Evolutionary conservation across 768 basidiomycete species (phyloP).

Genomic region (Tulasnella sp.): DNA sequence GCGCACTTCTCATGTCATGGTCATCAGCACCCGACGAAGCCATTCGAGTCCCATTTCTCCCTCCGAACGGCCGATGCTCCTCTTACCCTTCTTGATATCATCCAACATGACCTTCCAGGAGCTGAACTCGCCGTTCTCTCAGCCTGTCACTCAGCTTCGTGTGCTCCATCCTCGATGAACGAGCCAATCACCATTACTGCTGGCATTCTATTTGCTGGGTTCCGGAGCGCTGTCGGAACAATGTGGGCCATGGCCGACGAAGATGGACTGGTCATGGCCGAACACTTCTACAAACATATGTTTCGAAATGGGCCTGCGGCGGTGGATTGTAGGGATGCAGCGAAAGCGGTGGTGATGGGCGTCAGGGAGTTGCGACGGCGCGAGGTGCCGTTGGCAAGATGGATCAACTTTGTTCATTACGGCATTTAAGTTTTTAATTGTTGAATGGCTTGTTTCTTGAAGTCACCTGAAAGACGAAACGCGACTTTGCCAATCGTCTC

Average conservation of each 20-base stretch:
- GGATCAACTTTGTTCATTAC: constrained; percentile 1
- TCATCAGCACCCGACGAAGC: neutral
- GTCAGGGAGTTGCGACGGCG: neutral
- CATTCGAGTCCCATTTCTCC: constrained; percentile 1
- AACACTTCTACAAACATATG: constrained; percentile 6
- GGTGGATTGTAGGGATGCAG: neutral
- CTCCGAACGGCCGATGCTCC: neutral
- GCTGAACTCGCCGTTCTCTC: neutral
- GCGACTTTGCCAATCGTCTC: too few relatives aligned
- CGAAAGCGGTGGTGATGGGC: constrained; percentile 6
- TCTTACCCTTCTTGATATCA: neutral
- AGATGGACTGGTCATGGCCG: neutral
- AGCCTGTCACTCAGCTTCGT: neutral
- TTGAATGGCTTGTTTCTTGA: neutral
- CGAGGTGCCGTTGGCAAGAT: neutral
- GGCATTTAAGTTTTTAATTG: neutral
- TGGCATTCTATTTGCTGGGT: neutral
- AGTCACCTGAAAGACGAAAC: neutral
- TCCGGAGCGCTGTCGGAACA: constrained; percentile 4
- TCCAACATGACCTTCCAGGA: neutral
- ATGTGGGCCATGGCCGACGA: constrained; percentile 4
- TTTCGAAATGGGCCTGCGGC: neutral
- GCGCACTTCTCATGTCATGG: constrained; percentile 7
- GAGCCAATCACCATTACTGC: constrained; percentile 6
- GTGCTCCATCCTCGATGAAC: neutral